Percentiles rank a stretch among this genome's conserved stretches.
Conservation (phyloP, 768 basidiomycete species). For the Dendrothele bispora region DNA sequence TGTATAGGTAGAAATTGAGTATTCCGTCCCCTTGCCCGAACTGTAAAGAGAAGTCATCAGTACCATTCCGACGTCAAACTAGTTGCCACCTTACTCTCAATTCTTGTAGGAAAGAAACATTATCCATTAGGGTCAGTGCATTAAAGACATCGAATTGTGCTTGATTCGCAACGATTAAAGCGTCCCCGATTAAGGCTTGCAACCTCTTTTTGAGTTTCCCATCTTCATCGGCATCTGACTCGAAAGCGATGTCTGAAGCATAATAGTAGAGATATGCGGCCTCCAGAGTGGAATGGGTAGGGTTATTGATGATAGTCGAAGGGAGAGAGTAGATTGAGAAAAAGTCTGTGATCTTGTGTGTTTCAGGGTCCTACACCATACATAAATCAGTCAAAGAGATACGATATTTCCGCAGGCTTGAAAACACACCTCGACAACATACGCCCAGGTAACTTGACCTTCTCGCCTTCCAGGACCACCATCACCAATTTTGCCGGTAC, state of each 20-base stretch:
- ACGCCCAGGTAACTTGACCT: conserved; percentile 92
- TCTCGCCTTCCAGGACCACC: conserved; percentile 54
- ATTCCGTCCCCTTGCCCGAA: conserved; percentile 93
- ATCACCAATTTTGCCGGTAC: conserved; percentile 51
- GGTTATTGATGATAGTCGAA: conserved; percentile 82
- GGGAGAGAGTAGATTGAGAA: conserved; percentile 97
- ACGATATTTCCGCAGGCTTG: not conserved
- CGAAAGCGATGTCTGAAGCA: conserved; percentile 75
- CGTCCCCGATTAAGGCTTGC: conserved; percentile 72
- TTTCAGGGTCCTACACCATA: conserved; percentile 70
- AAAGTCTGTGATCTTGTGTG: conserved; percentile 88
- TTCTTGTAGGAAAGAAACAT: conserved; percentile 75
- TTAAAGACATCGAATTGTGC: conserved; percentile 97
- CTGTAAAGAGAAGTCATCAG: conserved; percentile 37
- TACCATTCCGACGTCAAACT: not conserved
- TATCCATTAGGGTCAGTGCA: conserved; percentile 94
- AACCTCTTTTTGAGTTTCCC: conserved; percentile 68
- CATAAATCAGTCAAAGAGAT: not conserved
- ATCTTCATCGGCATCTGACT: conserved; percentile 59
- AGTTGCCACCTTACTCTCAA: conserved; percentile 60
- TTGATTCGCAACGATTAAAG: conserved; percentile 75
- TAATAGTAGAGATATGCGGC: conserved; percentile 98
- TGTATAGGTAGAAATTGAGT: conserved; percentile 92
- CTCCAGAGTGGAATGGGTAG: conserved; percentile 74
- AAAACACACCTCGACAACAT: conserved; percentile 82